These are phyloP conservation scores for Closterium sp. DNA, from an alignment of 139 green algal species.

Conservation along the genomic window DNA sequence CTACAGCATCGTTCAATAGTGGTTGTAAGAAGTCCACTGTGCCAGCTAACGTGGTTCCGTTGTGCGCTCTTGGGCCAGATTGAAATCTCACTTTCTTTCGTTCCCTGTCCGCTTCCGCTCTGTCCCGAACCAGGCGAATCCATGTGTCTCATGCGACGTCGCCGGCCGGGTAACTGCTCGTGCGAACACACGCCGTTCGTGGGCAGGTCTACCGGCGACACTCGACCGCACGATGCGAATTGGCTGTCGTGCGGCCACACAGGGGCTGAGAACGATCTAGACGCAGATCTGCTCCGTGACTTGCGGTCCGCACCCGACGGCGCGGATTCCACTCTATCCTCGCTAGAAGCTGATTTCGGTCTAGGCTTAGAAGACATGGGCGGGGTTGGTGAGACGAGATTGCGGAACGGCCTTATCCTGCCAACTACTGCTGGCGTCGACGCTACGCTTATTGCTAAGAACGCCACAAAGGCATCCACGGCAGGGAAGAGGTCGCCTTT, in stretches of 20 bases:
- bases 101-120: too few species aligned
- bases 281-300: background rate
- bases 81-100: too few species aligned
- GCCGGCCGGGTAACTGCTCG: conserved; percentile 1
- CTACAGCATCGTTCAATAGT: background rate
- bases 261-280: background rate
- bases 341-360: background rate
- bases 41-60: background rate
- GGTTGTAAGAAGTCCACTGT: background rate
- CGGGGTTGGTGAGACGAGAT: too few species aligned
- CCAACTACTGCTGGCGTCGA: background rate
- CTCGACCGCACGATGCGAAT: background rate
- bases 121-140: background rate
- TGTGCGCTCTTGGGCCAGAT: too few species aligned
- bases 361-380: background rate
- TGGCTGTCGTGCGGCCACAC: background rate
- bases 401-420: too few species aligned
- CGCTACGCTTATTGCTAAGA: background rate
- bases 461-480: background rate
- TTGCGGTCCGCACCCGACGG: background rate
- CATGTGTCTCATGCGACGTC: background rate
- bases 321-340: background rate
- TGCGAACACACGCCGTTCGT: background rate
- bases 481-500: background rate
- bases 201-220: background rate